phyloP scores from a whole-genome alignment of 352 stramenopile genomes.

The Phytophthora nicotianae region DNA sequence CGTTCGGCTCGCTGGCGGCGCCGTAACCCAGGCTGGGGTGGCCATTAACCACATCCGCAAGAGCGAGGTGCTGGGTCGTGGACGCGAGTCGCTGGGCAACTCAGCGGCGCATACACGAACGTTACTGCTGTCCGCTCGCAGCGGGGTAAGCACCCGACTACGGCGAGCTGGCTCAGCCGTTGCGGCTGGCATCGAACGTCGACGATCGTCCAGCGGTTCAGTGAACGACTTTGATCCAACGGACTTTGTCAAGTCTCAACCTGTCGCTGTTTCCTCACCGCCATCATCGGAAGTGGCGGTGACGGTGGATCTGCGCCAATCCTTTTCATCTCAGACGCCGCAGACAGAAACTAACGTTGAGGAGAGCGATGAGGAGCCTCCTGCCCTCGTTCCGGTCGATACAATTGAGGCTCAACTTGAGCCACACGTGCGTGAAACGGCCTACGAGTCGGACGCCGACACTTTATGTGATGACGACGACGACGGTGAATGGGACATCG shows the following conservation, averaged over 20 bases:
- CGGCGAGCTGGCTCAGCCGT: slow-evolving; percentile 49
- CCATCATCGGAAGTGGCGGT: slow-evolving; percentile 32
- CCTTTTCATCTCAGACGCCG: slow-evolving; percentile 7
- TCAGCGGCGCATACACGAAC: slow-evolving; percentile 57
- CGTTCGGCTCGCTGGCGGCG: slow-evolving; percentile 39
- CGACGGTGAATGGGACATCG: slow-evolving; percentile 59
- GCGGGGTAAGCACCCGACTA: slow-evolving; percentile 51
- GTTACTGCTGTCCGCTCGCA: slow-evolving; percentile 48
- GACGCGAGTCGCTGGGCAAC: slow-evolving; percentile 56
- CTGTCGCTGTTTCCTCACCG: slow-evolving; percentile 19
- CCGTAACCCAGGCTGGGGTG: slow-evolving; percentile 36
- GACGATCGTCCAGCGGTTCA: slow-evolving; percentile 41
- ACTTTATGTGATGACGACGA: slow-evolving; percentile 68
- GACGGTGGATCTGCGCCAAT: slow-evolving; percentile 42
- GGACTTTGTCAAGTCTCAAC: slow-evolving; percentile 26
- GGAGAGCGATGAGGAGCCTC: slow-evolving; percentile 25
- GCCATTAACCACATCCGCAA: slow-evolving; percentile 41
- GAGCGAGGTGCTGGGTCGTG: slow-evolving; percentile 49
- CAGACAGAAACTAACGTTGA: slow-evolving; percentile 9
- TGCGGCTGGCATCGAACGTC: slow-evolving; percentile 55
- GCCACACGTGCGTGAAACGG: slow-evolving; percentile 23
- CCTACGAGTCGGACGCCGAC: slow-evolving; percentile 67
- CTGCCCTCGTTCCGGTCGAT: slow-evolving; percentile 17
- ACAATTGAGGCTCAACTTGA: too few relatives aligned
- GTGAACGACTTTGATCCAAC: slow-evolving; percentile 24